phyloP scores from a whole-genome alignment of 371 early-diverging fungal genomes.

The Mortierella sp. region DNA sequence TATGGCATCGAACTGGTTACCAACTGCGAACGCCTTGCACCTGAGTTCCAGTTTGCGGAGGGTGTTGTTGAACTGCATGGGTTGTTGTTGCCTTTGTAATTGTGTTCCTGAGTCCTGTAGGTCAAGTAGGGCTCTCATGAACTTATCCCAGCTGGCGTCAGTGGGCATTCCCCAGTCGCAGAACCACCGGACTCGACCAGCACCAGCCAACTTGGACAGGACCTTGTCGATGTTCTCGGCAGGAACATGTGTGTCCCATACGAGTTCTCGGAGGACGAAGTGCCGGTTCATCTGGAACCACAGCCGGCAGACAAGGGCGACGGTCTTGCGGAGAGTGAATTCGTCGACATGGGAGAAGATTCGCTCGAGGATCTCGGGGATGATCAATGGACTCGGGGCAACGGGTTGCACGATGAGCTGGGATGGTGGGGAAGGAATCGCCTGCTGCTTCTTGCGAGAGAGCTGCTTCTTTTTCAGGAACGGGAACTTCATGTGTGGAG shows the following conservation, averaged over 20 bases:
- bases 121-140: not conserved
- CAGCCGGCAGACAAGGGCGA: not conserved
- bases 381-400: not conserved
- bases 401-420: not conserved
- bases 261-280: not conserved
- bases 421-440: not conserved
- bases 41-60: not conserved
- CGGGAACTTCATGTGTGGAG: not conserved
- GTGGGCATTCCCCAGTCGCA: not conserved
- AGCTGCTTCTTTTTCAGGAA: not conserved
- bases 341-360: constrained; percentile 6
- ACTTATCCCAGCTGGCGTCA: not conserved
- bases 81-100: not conserved
- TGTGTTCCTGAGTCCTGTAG: not conserved
- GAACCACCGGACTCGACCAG: not conserved
- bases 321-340: not conserved
- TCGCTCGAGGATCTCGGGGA: constrained; percentile 12
- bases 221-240: not conserved
- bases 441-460: not conserved
- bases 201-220: not conserved
- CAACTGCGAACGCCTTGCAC: not conserved
- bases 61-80: not conserved
- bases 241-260: not conserved
- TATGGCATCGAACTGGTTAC: not conserved
- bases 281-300: not conserved